Base-by-base conservation (phyloP, 495 filamentous ascomycete species). In the Neurospora sp. region DNA sequence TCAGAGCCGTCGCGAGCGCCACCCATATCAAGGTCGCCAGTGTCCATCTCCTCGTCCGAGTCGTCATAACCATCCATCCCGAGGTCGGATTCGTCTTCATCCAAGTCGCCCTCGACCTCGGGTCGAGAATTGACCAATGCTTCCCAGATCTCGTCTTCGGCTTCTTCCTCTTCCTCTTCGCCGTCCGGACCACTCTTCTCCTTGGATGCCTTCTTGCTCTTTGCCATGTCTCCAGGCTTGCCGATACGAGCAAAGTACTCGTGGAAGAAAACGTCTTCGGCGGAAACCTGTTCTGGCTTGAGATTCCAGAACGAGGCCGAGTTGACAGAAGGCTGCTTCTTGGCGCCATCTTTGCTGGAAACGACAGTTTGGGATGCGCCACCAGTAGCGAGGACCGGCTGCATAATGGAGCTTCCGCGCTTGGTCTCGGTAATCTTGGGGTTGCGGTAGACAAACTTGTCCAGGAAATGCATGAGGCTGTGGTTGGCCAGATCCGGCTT, bases 241-340 rank as follows among this genome's bases (percentile, higher is more conserved):
- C 91, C 92, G 54, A 94, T 82, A 71, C 91, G 88, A 74, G 87
- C 89, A 81, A 99, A 98, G 88, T 98, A 99, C 73, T 92, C 89
- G 82, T 99, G 96, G 88, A 99, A 99, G 89, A 99, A 99, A 59
- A 92, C 93, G 77, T 99, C 96, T 77, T 99, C 94, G 0, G 90
- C 92, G 0, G 90, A 89, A 11, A 99, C 90, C 54, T 98, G 91
- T 69, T 92, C 90, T n/a, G 88, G 85, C 80, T 92, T 93, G 87
- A 92, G 91, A 77, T 90, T 91, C 94, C 94, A 97, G 87, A 99
- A 99, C 18, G 88, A 86, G 73, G 96, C 92, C 3, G 91, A 90
- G 83, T 98, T 99, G 80, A 98, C 86, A 1, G 77, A 75, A 86
- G 89, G 73, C 59, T 79, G 74, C 66, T 86, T 85, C 71, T 83